These are phyloP conservation scores for Entamoeba dispar DNA, from an alignment of 208 protist genomes.

Conservation along the genomic window DNA sequence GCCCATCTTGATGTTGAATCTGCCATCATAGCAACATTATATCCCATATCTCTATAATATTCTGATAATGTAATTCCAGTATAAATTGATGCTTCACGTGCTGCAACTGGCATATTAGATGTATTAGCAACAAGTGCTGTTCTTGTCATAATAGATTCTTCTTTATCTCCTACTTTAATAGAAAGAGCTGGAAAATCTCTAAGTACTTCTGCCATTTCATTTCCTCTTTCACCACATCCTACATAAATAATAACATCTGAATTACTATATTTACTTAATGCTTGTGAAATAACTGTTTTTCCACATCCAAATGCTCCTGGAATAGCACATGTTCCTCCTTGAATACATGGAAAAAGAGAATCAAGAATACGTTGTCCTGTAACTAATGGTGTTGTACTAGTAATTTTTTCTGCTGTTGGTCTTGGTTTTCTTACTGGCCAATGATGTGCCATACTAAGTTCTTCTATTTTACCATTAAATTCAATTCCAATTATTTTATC, in stretches of 20 bases:
- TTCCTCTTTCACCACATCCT: constrained; percentile 95
- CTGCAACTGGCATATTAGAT: constrained; percentile 99
- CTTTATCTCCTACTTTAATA: constrained; percentile 30
- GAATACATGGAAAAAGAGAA: constrained; percentile 43
- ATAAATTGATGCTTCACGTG: constrained; percentile 99
- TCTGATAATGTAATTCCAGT: constrained; percentile 95
- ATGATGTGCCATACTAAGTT: constrained; percentile 67
- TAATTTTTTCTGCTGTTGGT: constrained; percentile 72
- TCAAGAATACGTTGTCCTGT: constrained; percentile 84
- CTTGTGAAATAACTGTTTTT: constrained; percentile 99
- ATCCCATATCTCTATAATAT: constrained; percentile 99
- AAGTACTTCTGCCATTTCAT: constrained; percentile 99
- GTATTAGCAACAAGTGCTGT: constrained; percentile 99
- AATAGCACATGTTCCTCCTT: constrained; percentile 97
- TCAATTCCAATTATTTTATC: constrained; percentile 49
- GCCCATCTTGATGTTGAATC: constrained; percentile 99
- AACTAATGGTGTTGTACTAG: constrained; percentile 59
- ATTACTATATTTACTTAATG: constrained; percentile 99
- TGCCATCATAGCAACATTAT: constrained; percentile 98
- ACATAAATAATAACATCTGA: constrained; percentile 98
- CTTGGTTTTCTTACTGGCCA: constrained; percentile 71
- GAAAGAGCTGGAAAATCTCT: constrained; percentile 84
- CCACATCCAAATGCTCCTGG: constrained; percentile 95
- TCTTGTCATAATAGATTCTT: constrained; percentile 94
- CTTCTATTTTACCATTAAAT: constrained; percentile 19